Base-by-base conservation (phyloP, 345 rosid species). In the Linum trigynum region DNA sequence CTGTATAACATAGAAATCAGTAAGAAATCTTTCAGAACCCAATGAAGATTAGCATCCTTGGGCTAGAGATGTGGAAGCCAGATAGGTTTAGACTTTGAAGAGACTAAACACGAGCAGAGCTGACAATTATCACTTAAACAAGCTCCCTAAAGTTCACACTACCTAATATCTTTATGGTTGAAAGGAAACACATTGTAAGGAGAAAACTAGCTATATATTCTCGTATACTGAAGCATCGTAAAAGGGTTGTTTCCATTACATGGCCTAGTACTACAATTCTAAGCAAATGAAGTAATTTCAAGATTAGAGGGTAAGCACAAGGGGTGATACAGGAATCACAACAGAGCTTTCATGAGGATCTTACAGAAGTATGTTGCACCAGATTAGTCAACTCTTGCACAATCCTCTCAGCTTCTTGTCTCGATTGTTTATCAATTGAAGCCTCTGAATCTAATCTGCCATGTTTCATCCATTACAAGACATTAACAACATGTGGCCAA, bases 341-440 rank as follows among this genome's bases (percentile, higher is more conserved):
- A 57, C 38, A 17, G 23, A 9, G 35, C 11, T 57, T n/a, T 9
- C 38, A 7, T 7, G 38, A 23, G 38, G 61, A 71, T 76, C 97
- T 72, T 83, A 92, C 98, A 59, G 95, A 86, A 69, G 98, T 90
- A 69, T 82, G 67, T 55, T 85, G 94, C 55, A 85, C 96, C 66
- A 90, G 80, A 70, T 79, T 73, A 53, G 81, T 81, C 59, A 94
- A 75, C 74, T 86, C 95, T 69, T 80, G 82, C 85, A 88, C 84
- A 70, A 62, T 76, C 60, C 55, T 71, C 65, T 94, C 97, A 57
- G 89, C 89, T 67, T 84, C 99, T 62, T 59, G 82, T 65, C 74
- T 80, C 58, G 53, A 69, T 32, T 69, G 80, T 57, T 57, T 76
- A 56, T 80, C 67, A 63, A 63, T 69, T 38, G 81, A 67, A 74